Percentiles rank a stretch among this genome's conserved stretches.
Conservation (phyloP, 495 filamentous ascomycete species). For the Penicillium coprophilum region DNA sequence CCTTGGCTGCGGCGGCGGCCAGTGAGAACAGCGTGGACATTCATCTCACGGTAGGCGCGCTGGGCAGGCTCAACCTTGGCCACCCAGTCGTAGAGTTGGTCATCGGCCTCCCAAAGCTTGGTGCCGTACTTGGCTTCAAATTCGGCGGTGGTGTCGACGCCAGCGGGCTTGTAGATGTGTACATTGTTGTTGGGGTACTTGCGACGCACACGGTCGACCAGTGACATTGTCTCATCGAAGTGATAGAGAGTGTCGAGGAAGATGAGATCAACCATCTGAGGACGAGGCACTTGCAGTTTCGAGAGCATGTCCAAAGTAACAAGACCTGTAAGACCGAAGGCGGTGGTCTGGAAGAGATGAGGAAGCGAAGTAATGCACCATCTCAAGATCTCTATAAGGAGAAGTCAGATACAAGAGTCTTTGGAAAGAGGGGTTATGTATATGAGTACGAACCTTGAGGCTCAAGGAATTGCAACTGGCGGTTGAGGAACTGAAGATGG, state of each 20-base stretch:
- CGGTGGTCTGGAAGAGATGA: conserved; percentile 92
- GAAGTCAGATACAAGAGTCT: conserved; percentile 24
- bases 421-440: conserved; percentile 13
- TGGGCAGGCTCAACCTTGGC: conserved; percentile 97
- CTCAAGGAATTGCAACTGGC: conserved; percentile 78
- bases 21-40: conserved; percentile 91
- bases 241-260: conserved; percentile 98
- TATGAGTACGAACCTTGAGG: conserved; percentile 57
- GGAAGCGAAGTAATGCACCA: conserved; percentile 92
- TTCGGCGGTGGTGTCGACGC: conserved; percentile 63
- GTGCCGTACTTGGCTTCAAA: conserved; percentile 81
- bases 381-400: conserved; percentile 69
- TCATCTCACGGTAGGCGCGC: conserved; percentile 83
- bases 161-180: conserved; percentile 85
- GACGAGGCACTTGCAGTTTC: conserved; percentile 69
- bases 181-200: conserved; percentile 76
- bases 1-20: conserved; percentile 91
- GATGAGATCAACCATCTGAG: conserved; percentile 77
- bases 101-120: conserved; percentile 79
- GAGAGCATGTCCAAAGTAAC: conserved; percentile 95
- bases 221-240: conserved; percentile 82
- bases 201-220: conserved; percentile 74
- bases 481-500: conserved; percentile 88
- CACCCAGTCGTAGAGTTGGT: conserved; percentile 91
- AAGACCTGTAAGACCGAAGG: conserved; percentile 91